phyloP scores from a whole-genome alignment of 768 basidiomycete genomes.

The Agrocybe praecox region DNA sequence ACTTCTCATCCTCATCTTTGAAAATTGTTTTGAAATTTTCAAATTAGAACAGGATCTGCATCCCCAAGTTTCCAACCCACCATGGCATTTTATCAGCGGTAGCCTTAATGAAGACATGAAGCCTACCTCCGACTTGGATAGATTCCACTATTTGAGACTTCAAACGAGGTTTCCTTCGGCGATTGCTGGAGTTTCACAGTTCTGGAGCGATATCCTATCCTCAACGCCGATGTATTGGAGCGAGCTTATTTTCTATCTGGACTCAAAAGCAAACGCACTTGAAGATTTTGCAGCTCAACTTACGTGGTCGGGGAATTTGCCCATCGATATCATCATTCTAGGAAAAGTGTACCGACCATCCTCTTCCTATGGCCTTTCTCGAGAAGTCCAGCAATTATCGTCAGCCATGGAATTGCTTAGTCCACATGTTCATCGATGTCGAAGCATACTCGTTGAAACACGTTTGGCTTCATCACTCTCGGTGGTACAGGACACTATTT shows the following conservation, averaged over 20 bases:
- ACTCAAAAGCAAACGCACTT: neutral
- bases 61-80: neutral
- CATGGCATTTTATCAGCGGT: neutral
- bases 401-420: neutral
- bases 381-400: neutral
- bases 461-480: neutral
- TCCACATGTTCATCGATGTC: neutral
- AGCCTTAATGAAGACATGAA: neutral
- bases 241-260: neutral
- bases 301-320: neutral
- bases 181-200: neutral
- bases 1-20: conserved; percentile 2
- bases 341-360: neutral
- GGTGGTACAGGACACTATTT: neutral
- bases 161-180: neutral
- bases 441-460: neutral
- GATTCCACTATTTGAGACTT: neutral
- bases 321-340: neutral
- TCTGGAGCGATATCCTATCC: conserved; percentile 1
- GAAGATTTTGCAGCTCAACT: neutral
- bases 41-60: neutral
- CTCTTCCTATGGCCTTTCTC: neutral
- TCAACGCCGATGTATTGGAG: conserved; percentile 1
- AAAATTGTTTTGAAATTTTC: neutral
- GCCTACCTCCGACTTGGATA: neutral